Evolutionary conservation across 2,329 filamentous ascomycete species (phyloP), one percentile per base, ranked within the genome.

Genomic region (Cladosporium sp.): DNA sequence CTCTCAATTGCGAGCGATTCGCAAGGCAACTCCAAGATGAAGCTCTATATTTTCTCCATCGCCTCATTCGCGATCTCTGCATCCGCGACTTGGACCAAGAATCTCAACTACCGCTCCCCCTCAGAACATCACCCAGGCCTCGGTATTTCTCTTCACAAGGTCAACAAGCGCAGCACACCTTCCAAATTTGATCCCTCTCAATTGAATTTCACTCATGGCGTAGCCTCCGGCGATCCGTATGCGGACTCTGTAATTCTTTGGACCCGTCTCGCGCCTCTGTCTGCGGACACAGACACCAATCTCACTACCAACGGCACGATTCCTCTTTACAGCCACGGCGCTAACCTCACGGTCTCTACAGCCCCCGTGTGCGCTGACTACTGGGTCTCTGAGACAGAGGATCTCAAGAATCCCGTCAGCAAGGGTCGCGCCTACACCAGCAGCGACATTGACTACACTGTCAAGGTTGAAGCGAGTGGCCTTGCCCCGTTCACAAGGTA

Each of bases 361-460:
- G 73, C 80, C 6, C 83, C 85, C 0, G 75, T 88, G 27, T 89
- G 86, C 58, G 76, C 89, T 0, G 74, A 83, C 30, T 89, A 82
- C 74, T 78, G 77, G 51, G 77, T 88, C 15, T 73, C 75, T 12
- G 68, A 69, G 17, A 74, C 77, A 57, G 62, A 73, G 43, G 65
- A 70, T n/a, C 70, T 79, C 27, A 67, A 68, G 9, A 61, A 71
- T 2, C 69, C 80, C 7, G 79, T 80, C 2, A 73, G 77, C 44
- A 71, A 70, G 1, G 86, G 86, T 4, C 78, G 69, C 30, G 83
- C 77, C 1, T 88, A 83, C 61, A 89, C 86, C 0, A 86, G 78
- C 30, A 85, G 80, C 1, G 86, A 89, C 62, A 80, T 89, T 42
- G 86, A 90, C 62, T 90, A 84, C 63, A 89, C 86, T 0, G 72